Evolutionary conservation across 352 stramenopile genomes (phyloP), one percentile per base, ranked within the genome.

Genomic region (Phytopythium delawarense): DNA sequence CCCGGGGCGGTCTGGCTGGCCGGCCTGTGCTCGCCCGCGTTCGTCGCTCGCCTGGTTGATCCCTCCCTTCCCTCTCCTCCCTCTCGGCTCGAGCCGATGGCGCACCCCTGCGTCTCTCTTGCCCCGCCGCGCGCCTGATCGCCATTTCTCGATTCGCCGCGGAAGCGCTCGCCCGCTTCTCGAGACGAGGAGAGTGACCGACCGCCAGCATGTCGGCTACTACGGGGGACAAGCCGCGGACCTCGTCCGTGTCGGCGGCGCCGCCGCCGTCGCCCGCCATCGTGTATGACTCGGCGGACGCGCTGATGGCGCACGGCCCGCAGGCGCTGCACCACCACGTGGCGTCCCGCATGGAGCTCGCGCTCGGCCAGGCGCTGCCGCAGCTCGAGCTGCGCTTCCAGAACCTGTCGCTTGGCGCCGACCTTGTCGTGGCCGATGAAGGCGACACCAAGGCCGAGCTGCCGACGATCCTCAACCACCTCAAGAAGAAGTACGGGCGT

Each of bases 331-430:
- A 78, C 45, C 62, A 62, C 12, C 58, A 73, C 32, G 61, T 75
- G n/a, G 63, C 71, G 2, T 50, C 34, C 15, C 59, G 54, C n/a
- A 55, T 79, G 45, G 68, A 79, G 56, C n/a, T 11, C 20, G 61
- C 71, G 18, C 23, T 79, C 34, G 71, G 65, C 11, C 59, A 67
- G 28, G 23, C 45, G 15, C 65, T 79, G 23, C 71, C 71, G 16
- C 71, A 79, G 59, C 60, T 78, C 57, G 71, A 79, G 45, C 21
- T 78, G 35, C 71, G 71, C 11, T 71, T 73, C 60, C 60, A 58
- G 6, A 66, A 66, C 54, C 51, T 65, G 50, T 57, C 60, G 32
- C 51, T 65, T 13, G 54, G 51, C 21, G 60, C 46, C 30, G 70
- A 71, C 37, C 23, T 67, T n/a, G 52, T 70, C 7, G 57, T 73